Evolutionary conservation across 805 yeast genomes (phyloP), one percentile per base, ranked within the genome.

Genomic region (Yamadazyma paraphyllophila): DNA sequence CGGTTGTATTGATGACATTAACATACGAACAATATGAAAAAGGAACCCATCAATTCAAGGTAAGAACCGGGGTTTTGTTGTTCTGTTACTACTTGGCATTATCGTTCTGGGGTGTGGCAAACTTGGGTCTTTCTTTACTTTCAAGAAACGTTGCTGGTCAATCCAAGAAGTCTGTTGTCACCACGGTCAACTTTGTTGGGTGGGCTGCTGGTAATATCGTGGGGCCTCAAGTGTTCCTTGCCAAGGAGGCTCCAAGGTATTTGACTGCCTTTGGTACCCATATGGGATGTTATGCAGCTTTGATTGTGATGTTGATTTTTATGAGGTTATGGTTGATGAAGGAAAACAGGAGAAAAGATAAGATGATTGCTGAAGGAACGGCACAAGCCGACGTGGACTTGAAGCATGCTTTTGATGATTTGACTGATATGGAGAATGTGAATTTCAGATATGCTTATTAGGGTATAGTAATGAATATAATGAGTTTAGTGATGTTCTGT

Each of bases 131-230:
- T 54, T 74, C 81, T 7, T 80, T 84, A 83, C 77, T 78, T 49
- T 71, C 78, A 43, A 75, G 82, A 41, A 81, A 85, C 59, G 74
- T 81, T 37, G 81, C 90, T 2, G 94, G 94, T 16, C 78, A 80
- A 52, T 83, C 91, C 12, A 87, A 87, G 63, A 83, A 83, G 55
- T 72, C 81, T 53, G 74, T 80, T 7, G 73, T 77, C 16, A 78
- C 80, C 43, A 83, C 84, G 3, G 60, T 82, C 33, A 75, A 74
- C 43, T 71, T 85, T 59, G 71, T 84, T 48, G 85, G 80, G 2
- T 87, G 82, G 60, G 81, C 87, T 38, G 77, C 78, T 34, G 86
- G 88, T 14, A 82, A 82, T 51, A 64, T 85, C 46, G 66, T 80
- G 36, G 87, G 85, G 0, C 86, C 88, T 2, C 85, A 83, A 62